Conservation (phyloP, 768 basidiomycete genomes). For the Phanerodontia chrysosporium region DNA sequence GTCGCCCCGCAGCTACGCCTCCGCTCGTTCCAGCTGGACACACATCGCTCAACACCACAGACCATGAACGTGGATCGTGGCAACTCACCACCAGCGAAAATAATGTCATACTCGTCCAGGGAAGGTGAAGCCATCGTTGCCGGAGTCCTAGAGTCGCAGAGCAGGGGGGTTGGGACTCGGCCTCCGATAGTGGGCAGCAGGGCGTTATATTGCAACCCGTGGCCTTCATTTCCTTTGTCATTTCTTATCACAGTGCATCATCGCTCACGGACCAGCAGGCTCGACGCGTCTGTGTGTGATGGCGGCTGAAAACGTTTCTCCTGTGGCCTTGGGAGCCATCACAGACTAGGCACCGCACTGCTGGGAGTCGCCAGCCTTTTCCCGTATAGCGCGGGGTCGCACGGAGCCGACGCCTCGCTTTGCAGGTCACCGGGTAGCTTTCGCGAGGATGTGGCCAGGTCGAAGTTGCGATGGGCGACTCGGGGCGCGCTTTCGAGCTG, state of each 20-base stretch:
- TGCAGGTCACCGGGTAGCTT: too few relatives aligned
- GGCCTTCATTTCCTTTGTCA: not conserved
- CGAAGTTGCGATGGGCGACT: too few relatives aligned
- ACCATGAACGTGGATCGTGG: too few relatives aligned
- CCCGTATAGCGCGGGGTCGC: not conserved
- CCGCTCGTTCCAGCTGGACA: slow-evolving; percentile 40
- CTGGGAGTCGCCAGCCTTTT: not conserved
- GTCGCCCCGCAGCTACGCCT: slow-evolving; percentile 50
- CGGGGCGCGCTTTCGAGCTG: too few relatives aligned
- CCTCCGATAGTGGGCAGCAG: not conserved
- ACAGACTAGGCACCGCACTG: not conserved
- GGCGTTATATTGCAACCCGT: not conserved
- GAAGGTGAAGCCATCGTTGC: slow-evolving; percentile 5
- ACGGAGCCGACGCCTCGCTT: too few relatives aligned
- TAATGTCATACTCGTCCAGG: slow-evolving; percentile 15
- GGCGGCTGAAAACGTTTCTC: not conserved
- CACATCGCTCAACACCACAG: too few relatives aligned
- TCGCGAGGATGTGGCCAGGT: too few relatives aligned
- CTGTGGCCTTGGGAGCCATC: not conserved
- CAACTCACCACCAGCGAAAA: slow-evolving; percentile 26
- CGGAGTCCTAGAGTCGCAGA: not conserved
- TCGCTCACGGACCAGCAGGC: not conserved
- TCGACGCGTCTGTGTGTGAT: not conserved
- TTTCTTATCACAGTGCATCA: not conserved
- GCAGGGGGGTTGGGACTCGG: too few relatives aligned